Evolutionary conservation across 306 rosid species (phyloP).

Genomic region (Carpinus viminea): DNA sequence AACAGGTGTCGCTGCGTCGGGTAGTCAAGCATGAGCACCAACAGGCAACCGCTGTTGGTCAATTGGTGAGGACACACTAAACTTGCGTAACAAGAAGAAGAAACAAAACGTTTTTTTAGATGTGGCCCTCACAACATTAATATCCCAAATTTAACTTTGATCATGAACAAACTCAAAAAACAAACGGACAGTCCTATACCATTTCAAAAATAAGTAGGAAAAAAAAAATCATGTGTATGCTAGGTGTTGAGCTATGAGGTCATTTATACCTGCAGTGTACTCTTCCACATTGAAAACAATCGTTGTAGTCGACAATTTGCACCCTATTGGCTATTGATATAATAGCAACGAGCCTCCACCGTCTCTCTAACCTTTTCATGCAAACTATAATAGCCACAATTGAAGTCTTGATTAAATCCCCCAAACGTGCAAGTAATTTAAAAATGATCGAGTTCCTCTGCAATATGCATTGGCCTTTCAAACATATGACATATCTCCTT

Average conservation of each 20-base stretch:
- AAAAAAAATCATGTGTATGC: not conserved
- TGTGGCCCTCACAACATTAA: no score
- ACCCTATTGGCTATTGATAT: not conserved
- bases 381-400: not conserved
- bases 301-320: not conserved
- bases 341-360: no score
- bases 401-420: not conserved
- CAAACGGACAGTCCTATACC: no score
- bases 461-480: not conserved
- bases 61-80: no score
- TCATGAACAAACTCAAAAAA: no score
- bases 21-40: no score
- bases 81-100: not conserved
- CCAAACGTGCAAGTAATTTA: not conserved
- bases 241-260: not conserved
- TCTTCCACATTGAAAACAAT: conserved; percentile 1
- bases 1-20: no score
- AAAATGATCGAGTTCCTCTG: not conserved
- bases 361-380: no score
- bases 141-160: not conserved
- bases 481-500: not conserved
- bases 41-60: no score
- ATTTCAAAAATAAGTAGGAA: no score
- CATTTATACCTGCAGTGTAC: not conserved
- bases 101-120: not conserved